Evolutionary conservation across 2,329 filamentous ascomycete genomes (phyloP).

Genomic region (Aspergillus vadensis): DNA sequence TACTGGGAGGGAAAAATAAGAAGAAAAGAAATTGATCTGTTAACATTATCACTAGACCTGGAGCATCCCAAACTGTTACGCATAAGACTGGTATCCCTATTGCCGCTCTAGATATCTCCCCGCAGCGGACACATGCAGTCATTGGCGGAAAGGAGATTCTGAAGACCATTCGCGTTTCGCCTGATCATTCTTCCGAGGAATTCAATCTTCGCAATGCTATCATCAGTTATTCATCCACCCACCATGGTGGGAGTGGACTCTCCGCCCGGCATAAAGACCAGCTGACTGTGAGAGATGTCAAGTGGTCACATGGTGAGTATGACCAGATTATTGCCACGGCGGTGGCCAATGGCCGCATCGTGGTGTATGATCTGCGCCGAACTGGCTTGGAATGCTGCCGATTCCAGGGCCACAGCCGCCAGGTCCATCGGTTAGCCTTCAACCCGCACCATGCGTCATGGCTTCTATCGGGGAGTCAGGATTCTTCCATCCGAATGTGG

Average conservation of each 20-base stretch:
- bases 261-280: conserved; percentile 58
- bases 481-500: conserved; percentile 66
- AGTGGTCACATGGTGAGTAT: conserved; percentile 66
- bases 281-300: conserved; percentile 65
- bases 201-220: conserved; percentile 65
- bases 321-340: conserved; percentile 64
- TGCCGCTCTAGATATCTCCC: conserved; percentile 64
- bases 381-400: conserved; percentile 62
- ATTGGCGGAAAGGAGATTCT: conserved; percentile 67
- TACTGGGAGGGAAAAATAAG: not conserved
- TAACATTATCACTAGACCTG: conserved; percentile 40
- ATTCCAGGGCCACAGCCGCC: conserved; percentile 65
- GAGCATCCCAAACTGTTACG: conserved; percentile 57
- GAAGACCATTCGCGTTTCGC: conserved; percentile 63
- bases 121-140: conserved; percentile 63
- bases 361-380: conserved; percentile 65
- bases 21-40: conserved; percentile 7
- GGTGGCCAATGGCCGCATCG: conserved; percentile 65
- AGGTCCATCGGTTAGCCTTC: conserved; percentile 67
- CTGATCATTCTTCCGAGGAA: conserved; percentile 61
- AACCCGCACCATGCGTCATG: conserved; percentile 63
- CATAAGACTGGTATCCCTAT: conserved; percentile 68
- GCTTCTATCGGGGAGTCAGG: conserved; percentile 66
- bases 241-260: conserved; percentile 47
- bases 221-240: conserved; percentile 58